Evolutionary conservation across 768 basidiomycete species (phyloP).

Genomic region (Russula ochroleuca): DNA sequence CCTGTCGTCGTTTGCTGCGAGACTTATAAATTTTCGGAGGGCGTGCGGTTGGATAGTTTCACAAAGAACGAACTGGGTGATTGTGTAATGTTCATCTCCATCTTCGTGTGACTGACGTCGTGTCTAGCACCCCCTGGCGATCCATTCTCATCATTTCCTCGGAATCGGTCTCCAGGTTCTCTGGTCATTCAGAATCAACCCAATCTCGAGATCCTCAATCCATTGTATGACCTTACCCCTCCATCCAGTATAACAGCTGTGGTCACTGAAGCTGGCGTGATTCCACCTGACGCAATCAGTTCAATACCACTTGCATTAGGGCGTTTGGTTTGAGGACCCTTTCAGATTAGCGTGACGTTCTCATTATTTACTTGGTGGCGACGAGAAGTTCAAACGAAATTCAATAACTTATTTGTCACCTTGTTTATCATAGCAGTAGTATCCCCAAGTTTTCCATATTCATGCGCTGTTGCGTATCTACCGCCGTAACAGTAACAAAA

Average conservation of each 20-base stretch:
- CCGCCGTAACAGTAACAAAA: neutral
- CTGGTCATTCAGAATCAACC: constrained; percentile 36
- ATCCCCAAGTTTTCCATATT: neutral
- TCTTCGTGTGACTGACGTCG: constrained; percentile 3
- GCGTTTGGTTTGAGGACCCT: constrained; percentile 31
- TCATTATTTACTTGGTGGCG: neutral
- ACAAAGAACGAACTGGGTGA: constrained; percentile 93
- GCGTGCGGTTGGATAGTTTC: constrained; percentile 88
- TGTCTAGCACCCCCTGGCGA: constrained; percentile 34
- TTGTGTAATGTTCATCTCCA: constrained; percentile 26
- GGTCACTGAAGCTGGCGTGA: constrained; percentile 94
- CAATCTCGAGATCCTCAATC: constrained; percentile 75
- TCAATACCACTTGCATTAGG: constrained; percentile 71
- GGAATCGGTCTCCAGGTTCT: constrained; percentile 34
- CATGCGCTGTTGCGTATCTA: neutral
- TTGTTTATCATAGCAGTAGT: constrained; percentile 12
- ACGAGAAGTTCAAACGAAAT: constrained; percentile 9
- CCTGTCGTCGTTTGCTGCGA: constrained; percentile 97
- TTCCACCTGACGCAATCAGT: constrained; percentile 87
- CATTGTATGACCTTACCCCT: constrained; percentile 92
- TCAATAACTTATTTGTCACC: constrained; percentile 27
- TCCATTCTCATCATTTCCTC: constrained; percentile 35
- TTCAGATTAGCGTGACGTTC: neutral
- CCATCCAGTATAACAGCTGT: constrained; percentile 91
- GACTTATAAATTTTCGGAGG: constrained; percentile 97